Percentiles rank a stretch among this genome's conserved stretches.
Evolutionary conservation across 495 filamentous ascomycete species (phyloP).

Genomic region (Parachaetomium inaequale): DNA sequence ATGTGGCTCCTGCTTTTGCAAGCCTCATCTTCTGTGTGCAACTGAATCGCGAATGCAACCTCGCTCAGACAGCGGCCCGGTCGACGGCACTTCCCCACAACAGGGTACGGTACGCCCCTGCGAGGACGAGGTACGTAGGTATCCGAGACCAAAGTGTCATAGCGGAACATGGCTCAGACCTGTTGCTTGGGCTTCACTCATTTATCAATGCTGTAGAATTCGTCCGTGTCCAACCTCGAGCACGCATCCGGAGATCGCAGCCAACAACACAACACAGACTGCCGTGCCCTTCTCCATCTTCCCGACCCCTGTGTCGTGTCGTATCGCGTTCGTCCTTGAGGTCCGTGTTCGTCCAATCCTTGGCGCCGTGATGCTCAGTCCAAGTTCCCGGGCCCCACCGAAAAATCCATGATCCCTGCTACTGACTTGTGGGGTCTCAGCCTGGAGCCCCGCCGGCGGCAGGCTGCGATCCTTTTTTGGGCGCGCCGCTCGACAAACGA

Average conservation of each 20-base stretch:
- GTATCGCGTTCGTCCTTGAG: background rate
- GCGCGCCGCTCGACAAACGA: background rate
- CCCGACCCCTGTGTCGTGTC: background rate
- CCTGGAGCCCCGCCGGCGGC: background rate
- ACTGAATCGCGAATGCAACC: no score
- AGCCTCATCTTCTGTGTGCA: no score
- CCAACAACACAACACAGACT: no score
- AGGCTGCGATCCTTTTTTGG: background rate
- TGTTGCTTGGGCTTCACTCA: background rate
- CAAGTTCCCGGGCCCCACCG: background rate
- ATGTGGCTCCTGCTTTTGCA: no score
- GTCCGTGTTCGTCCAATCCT: background rate
- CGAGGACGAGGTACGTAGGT: no score
- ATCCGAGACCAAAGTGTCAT: background rate
- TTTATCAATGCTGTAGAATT: background rate
- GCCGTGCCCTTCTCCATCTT: no score
- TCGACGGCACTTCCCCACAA: no score
- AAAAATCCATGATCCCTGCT: background rate
- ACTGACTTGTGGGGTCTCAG: constrained; percentile 8
- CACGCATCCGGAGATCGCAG: background rate
- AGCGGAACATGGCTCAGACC: background rate
- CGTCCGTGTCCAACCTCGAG: background rate
- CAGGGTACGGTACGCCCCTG: background rate
- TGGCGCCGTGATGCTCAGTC: background rate
- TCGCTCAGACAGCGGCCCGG: background rate